Evolutionary conservation across 768 basidiomycete species (phyloP), one percentile per base, ranked within the genome.

Genomic region (Pulveroboletus sp.): DNA sequence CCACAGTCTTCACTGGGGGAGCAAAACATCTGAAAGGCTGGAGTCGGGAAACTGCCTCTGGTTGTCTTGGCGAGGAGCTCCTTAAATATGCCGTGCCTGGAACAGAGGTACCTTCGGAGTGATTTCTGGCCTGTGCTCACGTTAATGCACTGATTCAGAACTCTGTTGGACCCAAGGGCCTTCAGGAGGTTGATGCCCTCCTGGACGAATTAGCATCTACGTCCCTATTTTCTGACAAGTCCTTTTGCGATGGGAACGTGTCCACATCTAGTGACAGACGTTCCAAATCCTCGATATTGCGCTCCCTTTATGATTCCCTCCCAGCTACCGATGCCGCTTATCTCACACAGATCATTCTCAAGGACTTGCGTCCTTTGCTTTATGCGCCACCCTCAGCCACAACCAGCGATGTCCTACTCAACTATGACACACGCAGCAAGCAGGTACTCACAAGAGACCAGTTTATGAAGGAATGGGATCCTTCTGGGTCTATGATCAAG

Each of bases 301-400:
- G 69, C n/a, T 64, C 70, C 14, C 73, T 94, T 4, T 93, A 81
- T 53, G 71, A 74, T 34, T 65, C 72, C 3, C 69, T 92, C 10
- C 72, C 81, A 2, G 82, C 90, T 0, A 66, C 68, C 11, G 85
- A 89, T 34, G 78, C 85, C 2, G 73, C 80, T 1, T 78, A 85
- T 52, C 71, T 94, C 40, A 86, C 87, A 0, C 94, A 97, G 60
- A 85, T 95, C 53, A 87, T 97, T 50, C 77, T 95, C 31, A 88
- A 87, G 53, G 94, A 97, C 63, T 69, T 97, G 1, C 78, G 84
- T 24, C 91, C 92, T 8, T 63, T 94, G 1, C 63, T 94, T 1
- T 89, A 89, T 55, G 85, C 90, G 3, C 69, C 85, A 0, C 75
- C 76, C 13, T 72, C 64, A 6, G 40, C 69, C 27, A 70, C 66